Evolutionary conservation across 805 yeast genomes (phyloP), one percentile per base, ranked within the genome.

Genomic region (Crinitomyces ghanaensis): DNA sequence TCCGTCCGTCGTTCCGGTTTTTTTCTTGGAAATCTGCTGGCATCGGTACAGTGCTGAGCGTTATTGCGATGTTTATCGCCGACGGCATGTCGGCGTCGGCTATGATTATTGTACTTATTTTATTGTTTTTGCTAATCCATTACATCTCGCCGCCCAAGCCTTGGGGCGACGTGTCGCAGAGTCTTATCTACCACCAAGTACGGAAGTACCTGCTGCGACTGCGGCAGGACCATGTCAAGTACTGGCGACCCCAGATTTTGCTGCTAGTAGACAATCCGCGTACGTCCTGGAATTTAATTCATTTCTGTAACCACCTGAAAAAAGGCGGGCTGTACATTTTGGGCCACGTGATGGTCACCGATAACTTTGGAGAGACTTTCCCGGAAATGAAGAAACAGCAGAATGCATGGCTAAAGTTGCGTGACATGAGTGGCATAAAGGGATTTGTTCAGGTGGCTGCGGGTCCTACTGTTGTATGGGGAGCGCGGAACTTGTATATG

Each of bases 101-200:
- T 20, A 77, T 86, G 17, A 70, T 85, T 18, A 57, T 77, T 7
- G 71, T 77, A 35, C 63, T 85, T 46, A 53, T 73, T 25, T 60
- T 76, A 12, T 58, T 91, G 27, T 80, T 91, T 45, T 50, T 84
- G 28, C 54, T 80, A 34, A 91, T 91, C 43, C 97, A 91, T 53
- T 84, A 85, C 50, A 68, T 74, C 32, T 80, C 95, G 7, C 95
- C 96, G 2, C 96, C 98, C 4, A 85, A 84, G 51, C 80, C 86
- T 21, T 91, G 95, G 86, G 99, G 99, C 22, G 99, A 91, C 57
- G 96, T 91, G 16, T 86, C 97, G 2, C 98, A 91, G 56, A 74
- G 86, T 26, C 66, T 91, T 40, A 88, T 91, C 31, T 91, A 91
- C 54, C 98, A 91, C 53, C 99, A 91, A 57, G 97, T 91, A 7